Base-by-base conservation (phyloP, 1,284 basidiomycete genomes). In the Sanghuangporus sanghuang region DNA sequence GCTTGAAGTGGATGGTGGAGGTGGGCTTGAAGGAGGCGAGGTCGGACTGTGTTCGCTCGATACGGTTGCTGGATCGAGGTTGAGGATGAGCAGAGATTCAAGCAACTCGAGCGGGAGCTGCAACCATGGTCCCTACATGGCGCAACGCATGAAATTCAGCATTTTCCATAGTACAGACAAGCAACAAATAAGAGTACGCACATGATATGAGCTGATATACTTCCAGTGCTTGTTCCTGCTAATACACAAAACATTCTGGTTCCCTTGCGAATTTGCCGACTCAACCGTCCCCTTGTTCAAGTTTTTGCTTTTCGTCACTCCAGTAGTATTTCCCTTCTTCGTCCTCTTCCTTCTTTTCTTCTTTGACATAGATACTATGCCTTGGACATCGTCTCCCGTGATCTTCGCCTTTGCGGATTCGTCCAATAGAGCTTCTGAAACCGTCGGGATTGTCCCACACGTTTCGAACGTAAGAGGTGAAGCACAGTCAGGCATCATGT, bases 171-270 rank as follows among this genome's bases (percentile, higher is more conserved):
- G 2, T 16, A 3, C 18, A 35, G 23, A 32, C 16, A 61, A n/a
- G 16, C 44, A 3, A 46, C 6, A 23, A 32, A 49, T 1, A 48
- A 36, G 63, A 54, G 5, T 46, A 85, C 86, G 64, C 76, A 92
- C 90, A 74, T 93, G 91, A 73, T 92, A 93, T 27, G 91, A 92
- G 73, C 88, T 90, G 74, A 93, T 92, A 70, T 93, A 92, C 36
- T 86, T 83, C 90, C 90, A 92, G 70, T 93, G 90, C 72, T 93
- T 93, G 76, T 92, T 92, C 68, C 90, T 84, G 76, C 88, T 90
- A 68, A 92, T 92, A 71, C 87, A 90, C 3, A 92, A 79, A 42
- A 89, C 83, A 1, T 85, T 79, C 16, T 83, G 83, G 62, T 75
- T 54, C 36, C 23, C n/a, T n/a, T 39, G 77, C 39, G 75, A 73